Base-by-base conservation (phyloP, 116 monocot genomes). In the Phalaenopsis hybrid region DNA sequence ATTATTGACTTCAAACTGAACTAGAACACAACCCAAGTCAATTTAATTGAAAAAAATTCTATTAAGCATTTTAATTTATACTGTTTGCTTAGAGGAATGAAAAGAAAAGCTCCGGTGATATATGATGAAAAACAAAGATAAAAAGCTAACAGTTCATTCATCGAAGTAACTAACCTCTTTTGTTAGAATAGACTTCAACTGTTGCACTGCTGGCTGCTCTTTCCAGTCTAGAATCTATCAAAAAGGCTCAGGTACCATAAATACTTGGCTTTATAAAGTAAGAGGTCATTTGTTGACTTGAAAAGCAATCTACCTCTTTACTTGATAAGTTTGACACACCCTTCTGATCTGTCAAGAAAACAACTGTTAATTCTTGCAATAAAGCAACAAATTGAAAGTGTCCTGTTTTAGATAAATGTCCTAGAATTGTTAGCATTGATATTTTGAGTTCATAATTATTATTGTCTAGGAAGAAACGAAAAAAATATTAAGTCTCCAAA, bases 151-250 rank as follows among this genome's bases (percentile, higher is more conserved):
- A 75, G 45, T 2, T 59, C 31, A 20, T 37, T 33, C 44, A 65
- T 76, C 37, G 57, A 41, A 55, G 48, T 57, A 41, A 65, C 69
- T 79, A 23, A 95, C 95, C 91, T 95, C 95, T 78, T 95, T 93
- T 44, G 88, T 90, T 58, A 95, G 84, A 79, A 90, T 57, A 87
- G 89, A 88, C 81, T 88, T 88, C 77, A 91, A 80, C 48, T 89
- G 83, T 81, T 89, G 85, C 50, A 90, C 84, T 8, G 86, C 89
- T 23, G 91, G 82, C 25, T 86, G 82, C 82, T 89, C 91, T 91
- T 89, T 89, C 95, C 95, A 92, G 81, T 87, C 91, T 57, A 83
- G 4, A 67, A 31, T 80, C 94, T 94, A 74, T 31, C 15, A 46
- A 52, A 43, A 48, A 84, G 12, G 76, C 55, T 34, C 25, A 11